Evolutionary conservation across 176 grass and related monocot species (phyloP), one percentile per base, ranked within the genome.

Genomic region (Carex myosuroides): DNA sequence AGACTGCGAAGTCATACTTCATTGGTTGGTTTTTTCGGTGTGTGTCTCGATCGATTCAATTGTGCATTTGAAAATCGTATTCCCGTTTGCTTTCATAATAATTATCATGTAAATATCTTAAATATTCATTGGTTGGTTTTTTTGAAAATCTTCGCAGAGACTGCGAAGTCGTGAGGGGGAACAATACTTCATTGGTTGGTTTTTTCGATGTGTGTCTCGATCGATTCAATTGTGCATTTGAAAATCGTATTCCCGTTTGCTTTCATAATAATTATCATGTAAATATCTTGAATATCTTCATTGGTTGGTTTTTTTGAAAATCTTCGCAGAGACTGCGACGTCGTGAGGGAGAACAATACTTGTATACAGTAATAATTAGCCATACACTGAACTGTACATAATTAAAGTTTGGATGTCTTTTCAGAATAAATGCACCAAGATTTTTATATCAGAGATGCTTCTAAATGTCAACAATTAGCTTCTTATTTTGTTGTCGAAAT

Each of bases 271-370:
- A 78, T 30, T 78, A 14, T 6, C 5, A 21, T 57, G 13, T 56
- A 78, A 77, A 78, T 78, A 33, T 78, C 73, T 78, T 56, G 57
- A 77, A 57, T 78, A 33, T 78, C n/a, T n/a, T 56, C 52, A 57
- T 30, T 78, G 7, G 21, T 75, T 26, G 26, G 26, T 26, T 26
- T 26, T 26, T 26, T 26, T 26, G 0, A 26, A 26, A 26, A 26
- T 26, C 26, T 26, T 26, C 26, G 26, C 26, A 26, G 26, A 26
- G 26, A 26, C 26, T 26, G 26, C 26, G 26, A 26, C 0, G 26
- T 26, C 26, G 26, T 26, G 26, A 26, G 1, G 26, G 26, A 0
- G 26, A 26, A 78, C 30, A 33, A 30, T 33, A 57, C 7, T 35
- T 78, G 6, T 54, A 75, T 3, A 7, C 30, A 13, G 50, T 30